Percentiles rank a stretch among this genome's conserved stretches.
Evolutionary conservation across 1,284 basidiomycete species (phyloP).

Genomic region (Abortiporus biennis): DNA sequence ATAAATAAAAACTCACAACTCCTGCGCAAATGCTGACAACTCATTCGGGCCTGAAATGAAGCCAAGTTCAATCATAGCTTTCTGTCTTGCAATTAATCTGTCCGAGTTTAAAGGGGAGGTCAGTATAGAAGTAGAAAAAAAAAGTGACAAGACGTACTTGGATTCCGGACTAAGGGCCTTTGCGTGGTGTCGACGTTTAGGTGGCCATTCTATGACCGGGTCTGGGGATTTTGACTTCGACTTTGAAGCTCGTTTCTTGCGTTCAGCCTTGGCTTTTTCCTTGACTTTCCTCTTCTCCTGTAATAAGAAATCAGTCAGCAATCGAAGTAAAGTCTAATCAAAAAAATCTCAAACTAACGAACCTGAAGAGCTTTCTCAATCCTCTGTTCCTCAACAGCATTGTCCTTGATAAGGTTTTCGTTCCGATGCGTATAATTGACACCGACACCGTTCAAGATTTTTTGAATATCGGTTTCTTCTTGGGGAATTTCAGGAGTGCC

Average conservation of each 20-base stretch:
- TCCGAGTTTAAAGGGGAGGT: too few species aligned
- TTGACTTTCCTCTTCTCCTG: slow-evolving; percentile 24
- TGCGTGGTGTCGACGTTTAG: slow-evolving; percentile 53
- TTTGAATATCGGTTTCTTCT: slow-evolving; percentile 42
- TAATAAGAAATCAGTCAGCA: background rate
- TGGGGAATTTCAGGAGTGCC: slow-evolving; percentile 23
- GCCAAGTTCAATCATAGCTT: slow-evolving; percentile 53
- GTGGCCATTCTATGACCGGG: slow-evolving; percentile 62
- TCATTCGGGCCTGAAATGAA: slow-evolving; percentile 46
- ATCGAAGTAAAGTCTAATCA: background rate
- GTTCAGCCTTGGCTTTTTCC: slow-evolving; percentile 20
- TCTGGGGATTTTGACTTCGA: slow-evolving; percentile 25
- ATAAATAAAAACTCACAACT: slow-evolving; percentile 45
- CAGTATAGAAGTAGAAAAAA: background rate
- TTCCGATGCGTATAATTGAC: slow-evolving; percentile 69
- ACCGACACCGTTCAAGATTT: slow-evolving; percentile 51
- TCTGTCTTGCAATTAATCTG: slow-evolving; percentile 44
- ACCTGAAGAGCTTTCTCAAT: slow-evolving; percentile 51
- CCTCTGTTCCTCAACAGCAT: slow-evolving; percentile 58
- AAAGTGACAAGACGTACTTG: slow-evolving; percentile 34
- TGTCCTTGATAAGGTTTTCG: slow-evolving; percentile 62
- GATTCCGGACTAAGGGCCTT: slow-evolving; percentile 38
- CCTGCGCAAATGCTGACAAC: slow-evolving; percentile 48
- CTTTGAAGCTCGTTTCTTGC: slow-evolving; percentile 12
- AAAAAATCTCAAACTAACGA: background rate